A percentile compares a stretch with the other conserved stretches of the same genome.
These are phyloP conservation scores for Brettanomyces bruxellensis DNA, from an alignment of 805 yeast species.

Conservation along the genomic window DNA sequence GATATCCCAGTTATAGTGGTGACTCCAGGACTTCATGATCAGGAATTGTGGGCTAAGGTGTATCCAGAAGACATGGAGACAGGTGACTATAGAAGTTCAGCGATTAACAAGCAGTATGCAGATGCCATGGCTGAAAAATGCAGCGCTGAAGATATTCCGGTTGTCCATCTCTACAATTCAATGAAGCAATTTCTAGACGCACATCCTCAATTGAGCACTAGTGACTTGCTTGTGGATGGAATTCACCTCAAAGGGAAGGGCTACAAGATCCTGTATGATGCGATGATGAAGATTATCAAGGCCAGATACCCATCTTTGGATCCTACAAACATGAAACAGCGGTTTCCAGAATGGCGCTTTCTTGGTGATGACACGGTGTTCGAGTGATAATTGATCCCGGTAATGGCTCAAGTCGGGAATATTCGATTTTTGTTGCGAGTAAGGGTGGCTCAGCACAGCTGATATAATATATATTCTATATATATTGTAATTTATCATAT, in stretches of 20 bases:
- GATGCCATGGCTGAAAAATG: conserved; percentile 42
- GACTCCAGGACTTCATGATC: conserved; percentile 54
- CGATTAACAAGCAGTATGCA: conserved; percentile 38
- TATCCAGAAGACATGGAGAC: conserved; percentile 26
- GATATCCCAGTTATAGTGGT: conserved; percentile 48
- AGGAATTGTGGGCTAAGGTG: conserved; percentile 28
- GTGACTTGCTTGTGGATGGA: conserved; percentile 31
- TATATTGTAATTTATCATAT: no score
- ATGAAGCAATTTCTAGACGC: conserved; percentile 5
- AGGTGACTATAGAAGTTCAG: conserved; percentile 39
- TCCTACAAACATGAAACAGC: conserved; percentile 11
- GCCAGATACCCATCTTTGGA: conserved; percentile 23
- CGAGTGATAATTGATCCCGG: no score
- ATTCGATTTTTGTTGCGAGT: no score
- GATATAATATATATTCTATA: no score
- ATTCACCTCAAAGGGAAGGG: conserved; percentile 34
- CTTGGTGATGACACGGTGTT: conserved; percentile 3
- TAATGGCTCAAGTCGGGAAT: no score
- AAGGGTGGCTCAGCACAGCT: no score
- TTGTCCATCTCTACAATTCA: conserved; percentile 43
- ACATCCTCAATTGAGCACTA: conserved; percentile 18
- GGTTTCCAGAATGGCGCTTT: conserved; percentile 16
- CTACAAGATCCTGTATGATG: conserved; percentile 29
- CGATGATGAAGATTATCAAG: conserved; percentile 22
- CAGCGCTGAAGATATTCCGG: conserved; percentile 38